Evolutionary conservation across 345 rosid species (phyloP).

Genomic region (Camelina laxa): DNA sequence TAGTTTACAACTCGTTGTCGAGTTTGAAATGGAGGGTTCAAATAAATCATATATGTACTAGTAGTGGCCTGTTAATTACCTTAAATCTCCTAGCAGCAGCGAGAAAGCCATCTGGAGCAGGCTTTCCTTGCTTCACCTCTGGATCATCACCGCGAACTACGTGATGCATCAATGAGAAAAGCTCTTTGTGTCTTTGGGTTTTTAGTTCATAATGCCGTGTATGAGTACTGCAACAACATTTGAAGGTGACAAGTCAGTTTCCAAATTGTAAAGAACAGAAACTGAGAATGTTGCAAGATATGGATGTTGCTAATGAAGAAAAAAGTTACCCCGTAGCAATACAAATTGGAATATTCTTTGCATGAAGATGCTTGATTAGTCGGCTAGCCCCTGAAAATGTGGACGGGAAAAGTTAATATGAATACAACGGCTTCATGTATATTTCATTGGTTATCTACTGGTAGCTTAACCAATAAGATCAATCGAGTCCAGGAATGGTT

Average conservation of each 20-base stretch:
- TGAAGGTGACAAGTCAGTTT: background rate
- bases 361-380: slow-evolving; percentile 75
- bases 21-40: background rate
- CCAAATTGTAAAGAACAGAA: background rate
- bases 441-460: background rate
- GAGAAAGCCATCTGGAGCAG: slow-evolving; percentile 85
- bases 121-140: slow-evolving; percentile 95
- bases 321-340: slow-evolving; percentile 83
- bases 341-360: slow-evolving; percentile 73
- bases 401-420: background rate
- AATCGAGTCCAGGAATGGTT: no score
- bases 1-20: slow-evolving; percentile 11
- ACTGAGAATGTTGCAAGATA: slow-evolving; percentile 3
- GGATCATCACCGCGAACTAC: slow-evolving; percentile 95
- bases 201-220: slow-evolving; percentile 78
- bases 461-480: background rate
- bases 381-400: slow-evolving; percentile 69
- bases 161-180: slow-evolving; percentile 95
- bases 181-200: slow-evolving; percentile 79
- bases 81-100: slow-evolving; percentile 92
- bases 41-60: slow-evolving; percentile 1
- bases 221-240: slow-evolving; percentile 64
- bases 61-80: slow-evolving; percentile 51
- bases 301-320: slow-evolving; percentile 7
- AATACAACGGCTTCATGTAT: background rate